A percentile compares a stretch with the other conserved stretches of the same genome.
Conservation (phyloP, 2,329 filamentous ascomycete genomes). For the Lachnellula occidentalis region DNA sequence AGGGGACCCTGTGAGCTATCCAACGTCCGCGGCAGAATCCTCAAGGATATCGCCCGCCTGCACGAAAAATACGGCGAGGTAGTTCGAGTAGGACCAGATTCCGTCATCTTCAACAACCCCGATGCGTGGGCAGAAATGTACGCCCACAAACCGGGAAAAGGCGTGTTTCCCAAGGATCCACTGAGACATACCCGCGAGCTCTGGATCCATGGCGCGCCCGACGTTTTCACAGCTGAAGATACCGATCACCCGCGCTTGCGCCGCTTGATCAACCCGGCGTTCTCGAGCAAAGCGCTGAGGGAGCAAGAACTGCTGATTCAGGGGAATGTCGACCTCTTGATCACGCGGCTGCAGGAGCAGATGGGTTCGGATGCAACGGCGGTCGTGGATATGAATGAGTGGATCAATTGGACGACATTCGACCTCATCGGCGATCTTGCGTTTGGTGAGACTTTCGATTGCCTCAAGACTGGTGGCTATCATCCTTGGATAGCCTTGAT, state of each 20-base stretch:
- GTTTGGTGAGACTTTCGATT: slow-evolving; percentile 37
- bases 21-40: too few species aligned
- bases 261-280: slow-evolving; percentile 27
- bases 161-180: too few species aligned
- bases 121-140: slow-evolving; percentile 14
- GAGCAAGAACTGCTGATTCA: slow-evolving; percentile 27
- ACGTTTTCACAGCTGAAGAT: slow-evolving; percentile 5
- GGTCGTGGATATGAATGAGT: slow-evolving; percentile 26
- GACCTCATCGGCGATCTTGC: slow-evolving; percentile 39
- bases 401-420: slow-evolving; percentile 34
- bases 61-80: slow-evolving; percentile 13
- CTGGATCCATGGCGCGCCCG: too few species aligned
- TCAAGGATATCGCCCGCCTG: neutral
- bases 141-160: too few species aligned
- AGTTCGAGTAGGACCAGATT: slow-evolving; percentile 22
- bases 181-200: too few species aligned
- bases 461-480: slow-evolving; percentile 23
- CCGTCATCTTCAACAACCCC: slow-evolving; percentile 27
- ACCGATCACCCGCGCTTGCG: slow-evolving; percentile 22
- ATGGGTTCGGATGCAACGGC: slow-evolving; percentile 1
- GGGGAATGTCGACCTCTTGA: slow-evolving; percentile 5
- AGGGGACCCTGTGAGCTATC: too few species aligned
- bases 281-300: slow-evolving; percentile 27
- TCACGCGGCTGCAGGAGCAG: slow-evolving; percentile 5
- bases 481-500: slow-evolving; percentile 22